Conservation (phyloP, 2,329 filamentous ascomycete species). For the Balansia obtecta region DNA sequence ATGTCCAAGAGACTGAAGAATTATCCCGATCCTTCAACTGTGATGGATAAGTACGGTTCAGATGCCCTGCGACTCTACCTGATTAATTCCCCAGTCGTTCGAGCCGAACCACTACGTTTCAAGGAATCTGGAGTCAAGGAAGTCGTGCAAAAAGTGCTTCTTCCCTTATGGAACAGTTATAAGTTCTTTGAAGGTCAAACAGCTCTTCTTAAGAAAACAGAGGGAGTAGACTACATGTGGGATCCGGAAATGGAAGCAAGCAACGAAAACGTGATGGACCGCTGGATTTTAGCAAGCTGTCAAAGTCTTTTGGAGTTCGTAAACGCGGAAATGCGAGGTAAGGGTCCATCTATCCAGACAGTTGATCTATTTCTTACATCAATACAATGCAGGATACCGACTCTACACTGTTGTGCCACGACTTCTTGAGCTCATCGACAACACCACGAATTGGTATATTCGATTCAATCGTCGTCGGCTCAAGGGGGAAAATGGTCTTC, state of each 20-base stretch:
- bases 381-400: constrained; percentile 42
- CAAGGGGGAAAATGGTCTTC: constrained; percentile 76
- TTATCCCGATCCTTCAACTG: constrained; percentile 73
- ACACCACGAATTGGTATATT: constrained; percentile 98
- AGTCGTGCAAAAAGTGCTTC: constrained; percentile 79
- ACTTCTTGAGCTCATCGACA: constrained; percentile 73
- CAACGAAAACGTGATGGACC: constrained; percentile 88
- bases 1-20: constrained; percentile 98
- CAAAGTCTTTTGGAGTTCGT: constrained; percentile 87
- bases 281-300: constrained; percentile 86
- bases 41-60: constrained; percentile 82
- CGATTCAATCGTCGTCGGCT: constrained; percentile 83
- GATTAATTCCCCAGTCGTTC: constrained; percentile 91
- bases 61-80: constrained; percentile 90
- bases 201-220: constrained; percentile 72
- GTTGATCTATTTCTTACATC: background rate
- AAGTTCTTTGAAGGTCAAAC: constrained; percentile 93
- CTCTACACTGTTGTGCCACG: constrained; percentile 87
- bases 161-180: constrained; percentile 93
- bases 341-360: constrained; percentile 21
- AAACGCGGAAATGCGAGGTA: constrained; percentile 78
- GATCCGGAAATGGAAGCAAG: constrained; percentile 61
- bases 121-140: constrained; percentile 90
- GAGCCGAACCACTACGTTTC: constrained; percentile 81
- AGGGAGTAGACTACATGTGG: constrained; percentile 64